phyloP scores from a whole-genome alignment of 2,329 filamentous ascomycete species.

The Colletotrichum lini region DNA sequence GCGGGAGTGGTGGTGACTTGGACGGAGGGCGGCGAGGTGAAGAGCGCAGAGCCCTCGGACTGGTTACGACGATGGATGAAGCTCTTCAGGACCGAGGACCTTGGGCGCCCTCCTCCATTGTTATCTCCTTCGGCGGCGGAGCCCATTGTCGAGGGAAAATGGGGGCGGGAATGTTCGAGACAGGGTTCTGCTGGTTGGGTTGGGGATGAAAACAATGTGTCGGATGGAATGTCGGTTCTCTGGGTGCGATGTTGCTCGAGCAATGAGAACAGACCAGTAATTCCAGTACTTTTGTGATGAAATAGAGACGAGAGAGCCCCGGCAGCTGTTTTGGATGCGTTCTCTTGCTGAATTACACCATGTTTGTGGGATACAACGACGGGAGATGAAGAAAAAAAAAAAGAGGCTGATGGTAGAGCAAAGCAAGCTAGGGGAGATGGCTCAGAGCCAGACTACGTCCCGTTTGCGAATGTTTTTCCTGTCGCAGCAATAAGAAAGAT shows the following conservation, averaged over 20 bases:
- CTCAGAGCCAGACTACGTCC: slow-evolving; percentile 32
- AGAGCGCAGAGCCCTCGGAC: slow-evolving; percentile 55
- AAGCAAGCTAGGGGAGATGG: slow-evolving; percentile 29
- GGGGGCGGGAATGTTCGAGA: slow-evolving; percentile 31
- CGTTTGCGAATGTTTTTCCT: slow-evolving; percentile 25
- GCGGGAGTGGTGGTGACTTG: slow-evolving; percentile 43
- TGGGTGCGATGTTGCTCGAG: slow-evolving; percentile 10
- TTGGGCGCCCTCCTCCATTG: slow-evolving; percentile 49
- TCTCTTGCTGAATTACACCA: slow-evolving; percentile 29
- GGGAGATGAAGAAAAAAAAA: neutral
- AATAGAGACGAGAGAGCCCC: slow-evolving; percentile 19
- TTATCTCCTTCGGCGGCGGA: slow-evolving; percentile 38
- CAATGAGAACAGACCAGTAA: slow-evolving; percentile 18
- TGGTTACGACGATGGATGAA: slow-evolving; percentile 66
- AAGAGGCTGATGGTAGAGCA: neutral
- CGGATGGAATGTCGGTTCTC: slow-evolving; percentile 24
- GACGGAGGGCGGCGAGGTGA: slow-evolving; percentile 45
- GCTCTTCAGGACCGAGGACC: slow-evolving; percentile 64
- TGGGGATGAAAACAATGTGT: slow-evolving; percentile 33
- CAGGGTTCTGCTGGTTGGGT: slow-evolving; percentile 34
- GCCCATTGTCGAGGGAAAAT: slow-evolving; percentile 38
- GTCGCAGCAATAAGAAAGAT: slow-evolving; percentile 15
- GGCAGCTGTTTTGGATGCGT: slow-evolving; percentile 20
- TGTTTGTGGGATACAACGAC: slow-evolving; percentile 17
- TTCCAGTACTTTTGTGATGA: slow-evolving; percentile 30